Percentiles rank a stretch among this genome's conserved stretches.
These are phyloP conservation scores for Curvularia spicifera DNA, from an alignment of 2,329 filamentous ascomycete genomes.

Conservation along the genomic window DNA sequence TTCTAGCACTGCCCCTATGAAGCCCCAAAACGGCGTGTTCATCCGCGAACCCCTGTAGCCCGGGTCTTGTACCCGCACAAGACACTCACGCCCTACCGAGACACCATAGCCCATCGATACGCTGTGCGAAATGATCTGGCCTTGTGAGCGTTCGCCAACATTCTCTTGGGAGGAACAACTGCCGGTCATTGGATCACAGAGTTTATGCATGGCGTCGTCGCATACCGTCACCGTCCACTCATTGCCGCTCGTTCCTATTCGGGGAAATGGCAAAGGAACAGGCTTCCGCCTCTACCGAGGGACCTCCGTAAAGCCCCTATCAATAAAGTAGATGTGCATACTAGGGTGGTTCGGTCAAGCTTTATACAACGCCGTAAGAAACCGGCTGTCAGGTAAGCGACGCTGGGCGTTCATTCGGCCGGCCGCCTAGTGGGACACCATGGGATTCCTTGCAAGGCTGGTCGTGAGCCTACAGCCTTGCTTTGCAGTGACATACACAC, in stretches of 20 bases:
- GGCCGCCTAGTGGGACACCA: conserved; percentile 7
- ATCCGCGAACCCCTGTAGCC: background rate
- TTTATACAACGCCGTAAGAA: conserved; percentile 12
- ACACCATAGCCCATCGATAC: background rate
- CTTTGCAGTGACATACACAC: background rate
- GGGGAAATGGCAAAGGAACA: conserved; percentile 4
- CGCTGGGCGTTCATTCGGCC: conserved; percentile 8
- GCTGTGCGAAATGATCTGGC: background rate
- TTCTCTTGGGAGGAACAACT: background rate
- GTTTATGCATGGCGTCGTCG: background rate
- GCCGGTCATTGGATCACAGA: background rate
- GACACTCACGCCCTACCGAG: background rate
- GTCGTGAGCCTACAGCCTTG: background rate
- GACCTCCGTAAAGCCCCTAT: background rate
- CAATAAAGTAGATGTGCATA: conserved; percentile 4
- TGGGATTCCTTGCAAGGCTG: conserved; percentile 10
- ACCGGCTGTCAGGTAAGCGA: conserved; percentile 18
- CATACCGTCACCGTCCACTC: background rate
- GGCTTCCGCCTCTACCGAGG: background rate
- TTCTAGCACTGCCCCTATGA: background rate
- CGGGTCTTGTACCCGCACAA: conserved; percentile 8
- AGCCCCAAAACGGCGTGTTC: background rate
- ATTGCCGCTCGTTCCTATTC: conserved; percentile 1
- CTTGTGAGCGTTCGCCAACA: background rate
- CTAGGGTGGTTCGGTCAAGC: background rate